Conservation (phyloP, 2,329 filamentous ascomycete genomes). For the Fusarium multiceps region DNA sequence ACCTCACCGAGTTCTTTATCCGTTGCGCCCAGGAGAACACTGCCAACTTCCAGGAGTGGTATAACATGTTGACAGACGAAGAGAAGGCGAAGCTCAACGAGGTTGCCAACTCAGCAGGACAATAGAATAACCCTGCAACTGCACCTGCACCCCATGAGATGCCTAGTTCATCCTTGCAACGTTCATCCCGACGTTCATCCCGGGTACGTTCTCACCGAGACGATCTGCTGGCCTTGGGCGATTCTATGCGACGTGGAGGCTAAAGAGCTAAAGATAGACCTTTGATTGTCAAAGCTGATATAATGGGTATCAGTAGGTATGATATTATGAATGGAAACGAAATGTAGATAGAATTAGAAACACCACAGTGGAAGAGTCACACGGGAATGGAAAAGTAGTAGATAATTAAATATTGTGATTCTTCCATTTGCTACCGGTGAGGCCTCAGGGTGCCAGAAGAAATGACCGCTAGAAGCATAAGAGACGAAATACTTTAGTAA, state of each 20-base stretch:
- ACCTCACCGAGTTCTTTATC: slow-evolving; percentile 84
- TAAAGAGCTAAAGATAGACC: slow-evolving; percentile 24
- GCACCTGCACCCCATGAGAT: background rate
- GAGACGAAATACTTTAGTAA: too few species aligned
- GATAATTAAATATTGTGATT: slow-evolving; percentile 16
- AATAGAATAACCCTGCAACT: slow-evolving; percentile 39
- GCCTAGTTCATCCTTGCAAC: slow-evolving; percentile 19
- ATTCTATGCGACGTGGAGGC: background rate
- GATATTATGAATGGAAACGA: slow-evolving; percentile 39
- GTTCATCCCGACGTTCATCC: background rate
- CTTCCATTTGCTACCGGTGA: slow-evolving; percentile 2
- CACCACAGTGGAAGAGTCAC: background rate
- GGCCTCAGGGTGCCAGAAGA: too few species aligned
- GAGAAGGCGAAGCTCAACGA: slow-evolving; percentile 68
- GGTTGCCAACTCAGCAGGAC: slow-evolving; percentile 55
- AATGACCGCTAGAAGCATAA: too few species aligned
- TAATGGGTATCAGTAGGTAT: slow-evolving; percentile 5
- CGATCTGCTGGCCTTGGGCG: background rate
- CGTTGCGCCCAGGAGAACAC: slow-evolving; percentile 66
- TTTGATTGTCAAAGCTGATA: background rate
- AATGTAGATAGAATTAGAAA: slow-evolving; percentile 40
- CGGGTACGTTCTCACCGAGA: background rate
- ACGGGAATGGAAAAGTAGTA: slow-evolving; percentile 1
- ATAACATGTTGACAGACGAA: slow-evolving; percentile 63
- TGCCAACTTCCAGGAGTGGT: slow-evolving; percentile 68